Conservation (phyloP, 441 rosid genomes). For the Brassica balearica region DNA sequence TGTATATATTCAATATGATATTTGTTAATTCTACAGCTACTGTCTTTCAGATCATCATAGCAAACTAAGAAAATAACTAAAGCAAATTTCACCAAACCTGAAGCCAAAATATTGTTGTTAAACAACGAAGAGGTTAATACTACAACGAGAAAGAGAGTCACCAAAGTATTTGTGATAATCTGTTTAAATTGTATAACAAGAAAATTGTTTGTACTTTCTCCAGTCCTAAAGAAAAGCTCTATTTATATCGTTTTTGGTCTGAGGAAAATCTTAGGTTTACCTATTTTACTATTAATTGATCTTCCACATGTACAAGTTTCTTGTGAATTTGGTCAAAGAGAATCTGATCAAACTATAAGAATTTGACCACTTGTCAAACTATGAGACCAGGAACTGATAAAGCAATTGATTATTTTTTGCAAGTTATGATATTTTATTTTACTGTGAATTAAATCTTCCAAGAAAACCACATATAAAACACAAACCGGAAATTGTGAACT, state of each 20-base stretch:
- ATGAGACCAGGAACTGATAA: background rate
- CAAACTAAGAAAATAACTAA: background rate
- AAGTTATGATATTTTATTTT: background rate
- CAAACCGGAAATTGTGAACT: background rate
- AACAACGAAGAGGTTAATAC: background rate
- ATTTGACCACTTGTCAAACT: background rate
- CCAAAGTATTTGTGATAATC: background rate
- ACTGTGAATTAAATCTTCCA: background rate
- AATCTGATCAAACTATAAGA: background rate
- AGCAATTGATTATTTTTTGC: background rate
- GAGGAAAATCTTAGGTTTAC: background rate
- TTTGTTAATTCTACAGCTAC: background rate
- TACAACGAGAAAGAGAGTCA: background rate
- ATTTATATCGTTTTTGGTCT: background rate
- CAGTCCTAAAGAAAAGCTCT: background rate
- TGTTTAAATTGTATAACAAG: background rate
- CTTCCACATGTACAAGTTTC: background rate
- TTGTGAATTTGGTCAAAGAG: background rate
- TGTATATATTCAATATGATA: too few species aligned
- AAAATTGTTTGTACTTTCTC: background rate
- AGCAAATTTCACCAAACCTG: background rate
- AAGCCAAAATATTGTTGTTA: background rate
- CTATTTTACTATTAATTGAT: background rate
- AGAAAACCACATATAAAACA: background rate
- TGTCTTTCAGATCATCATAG: background rate